Evolutionary conservation across 148 eudicot genomes (phyloP), one percentile per base, ranked within the genome.

Genomic region (Chenopodium quinoa): DNA sequence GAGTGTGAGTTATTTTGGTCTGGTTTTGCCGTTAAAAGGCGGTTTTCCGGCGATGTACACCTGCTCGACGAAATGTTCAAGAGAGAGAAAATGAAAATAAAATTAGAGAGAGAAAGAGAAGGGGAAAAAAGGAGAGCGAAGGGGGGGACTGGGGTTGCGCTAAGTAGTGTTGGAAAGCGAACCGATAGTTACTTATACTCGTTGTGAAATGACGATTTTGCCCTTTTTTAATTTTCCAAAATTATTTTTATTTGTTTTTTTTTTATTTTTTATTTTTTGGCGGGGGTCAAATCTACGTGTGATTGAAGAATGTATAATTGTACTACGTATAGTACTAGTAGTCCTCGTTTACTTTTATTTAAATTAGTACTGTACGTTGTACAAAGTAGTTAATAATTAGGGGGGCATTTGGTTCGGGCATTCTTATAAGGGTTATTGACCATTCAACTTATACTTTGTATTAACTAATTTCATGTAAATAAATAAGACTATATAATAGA

Each of bases 111-210:
- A 46, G 75, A 79, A 40, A 79, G 47, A 47, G 78, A 52, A 64
- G 75, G 69, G 79, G 71, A 75, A 79, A 78, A 68, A 74, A 40
- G 82, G 71, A 69, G 77, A 64, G 82, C 62, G 88, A 76, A 80
- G 37, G 77, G 23, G 71, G 77, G 58, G 63, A 63, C 79, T 76
- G 73, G 82, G 81, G 87, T 86, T 79, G 90, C 81, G 86, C 87
- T 83, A 71, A 73, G 87, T 70, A 86, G 80, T 80, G 86, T 87
- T 87, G 91, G 91, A 89, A 88, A 88, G 90, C 88, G 89, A 91
- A 89, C 86, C 83, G 85, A 68, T 84, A 83, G 85, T 25, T 83
- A 84, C 78, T 90, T 91, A 90, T 90, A 89, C 4, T 73, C 56
- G 19, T 17, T 1, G 0, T 0, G 0, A n/a, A 88, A 85, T 79